phyloP scores from a whole-genome alignment of 345 rosid genomes.

The Arabis alpina region DNA sequence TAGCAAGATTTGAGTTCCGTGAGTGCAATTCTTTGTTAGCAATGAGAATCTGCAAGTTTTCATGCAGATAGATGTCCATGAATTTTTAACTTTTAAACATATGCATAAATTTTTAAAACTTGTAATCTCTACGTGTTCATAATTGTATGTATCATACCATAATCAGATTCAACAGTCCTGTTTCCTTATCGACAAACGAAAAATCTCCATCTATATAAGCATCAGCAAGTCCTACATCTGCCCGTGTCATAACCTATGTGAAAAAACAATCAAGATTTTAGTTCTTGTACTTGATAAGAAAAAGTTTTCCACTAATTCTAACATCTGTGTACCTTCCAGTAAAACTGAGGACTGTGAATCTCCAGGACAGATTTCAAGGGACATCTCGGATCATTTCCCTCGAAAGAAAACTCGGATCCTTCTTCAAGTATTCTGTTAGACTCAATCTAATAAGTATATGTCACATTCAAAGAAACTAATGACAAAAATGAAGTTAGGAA shows the following conservation, averaged over 20 bases:
- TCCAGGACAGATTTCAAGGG: slow-evolving; percentile 48
- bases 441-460: neutral
- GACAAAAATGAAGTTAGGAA: neutral
- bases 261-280: neutral
- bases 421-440: slow-evolving; percentile 67
- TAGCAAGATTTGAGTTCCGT: slow-evolving; percentile 45
- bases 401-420: slow-evolving; percentile 63
- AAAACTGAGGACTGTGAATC: slow-evolving; percentile 77
- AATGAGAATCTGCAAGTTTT: slow-evolving; percentile 59
- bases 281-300: slow-evolving; percentile 6
- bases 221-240: slow-evolving; percentile 90
- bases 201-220: slow-evolving; percentile 79
- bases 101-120: too few relatives aligned
- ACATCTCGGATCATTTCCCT: slow-evolving; percentile 53
- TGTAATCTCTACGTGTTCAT: neutral
- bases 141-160: slow-evolving; percentile 56
- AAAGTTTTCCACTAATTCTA: neutral
- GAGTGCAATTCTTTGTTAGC: slow-evolving; percentile 59
- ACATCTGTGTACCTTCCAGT: slow-evolving; percentile 70
- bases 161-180: slow-evolving; percentile 69
- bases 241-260: slow-evolving; percentile 68
- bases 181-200: slow-evolving; percentile 67
- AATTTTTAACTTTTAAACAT: neutral
- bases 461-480: neutral
- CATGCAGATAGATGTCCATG: neutral